Base-by-base conservation (phyloP, 768 basidiomycete species). In the Boletus rufocinnamomeus region DNA sequence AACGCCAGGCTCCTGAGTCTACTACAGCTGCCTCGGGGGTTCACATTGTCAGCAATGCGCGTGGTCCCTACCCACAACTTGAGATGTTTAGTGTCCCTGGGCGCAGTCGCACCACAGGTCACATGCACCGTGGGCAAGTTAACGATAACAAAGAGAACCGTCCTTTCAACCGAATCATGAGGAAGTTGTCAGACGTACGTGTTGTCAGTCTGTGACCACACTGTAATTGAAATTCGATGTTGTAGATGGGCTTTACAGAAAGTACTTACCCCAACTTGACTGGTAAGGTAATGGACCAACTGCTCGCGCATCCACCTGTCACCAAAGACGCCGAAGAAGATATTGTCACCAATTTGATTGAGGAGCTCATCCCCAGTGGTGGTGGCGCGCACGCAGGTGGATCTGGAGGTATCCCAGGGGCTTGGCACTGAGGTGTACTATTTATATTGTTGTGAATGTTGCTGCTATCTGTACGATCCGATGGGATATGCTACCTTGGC, bases 211-310 rank as follows among this genome's bases (percentile, higher is more conserved):
- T 30, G 27, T 50, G 46, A 7, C 41, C 37, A 4, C 30, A 40
- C 65, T 67, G 21, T 65, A 54, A 48, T 23, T 57, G 28, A 65
- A 50, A 21, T 8, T 52, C 16, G n/a, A 44, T 25, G 16, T 43
- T 47, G 35, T 50, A 90, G 88, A 89, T 90, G 88, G 88, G 88
- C n/a, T 89, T 90, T 63, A 84, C 83, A 13, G 78, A 84, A 55
- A 74, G 74, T 48, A 76, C 79, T 19, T 79, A 86, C 69, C 84
- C 87, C 38, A 76, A 75, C 27, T 71, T 89, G 59, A 72, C 74
- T 6, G 71, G 69, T 1, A 84, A 79, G 67, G 79, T 89, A 61
- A 78, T 76, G 66, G 71, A 76, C 19, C 79, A 82, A 62, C 62
- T 89, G 58, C 80, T 79, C 13, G 56, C 58, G n/a, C 75, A 73